phyloP scores from a whole-genome alignment of 1,284 basidiomycete genomes.

The Trametes polyzona region DNA sequence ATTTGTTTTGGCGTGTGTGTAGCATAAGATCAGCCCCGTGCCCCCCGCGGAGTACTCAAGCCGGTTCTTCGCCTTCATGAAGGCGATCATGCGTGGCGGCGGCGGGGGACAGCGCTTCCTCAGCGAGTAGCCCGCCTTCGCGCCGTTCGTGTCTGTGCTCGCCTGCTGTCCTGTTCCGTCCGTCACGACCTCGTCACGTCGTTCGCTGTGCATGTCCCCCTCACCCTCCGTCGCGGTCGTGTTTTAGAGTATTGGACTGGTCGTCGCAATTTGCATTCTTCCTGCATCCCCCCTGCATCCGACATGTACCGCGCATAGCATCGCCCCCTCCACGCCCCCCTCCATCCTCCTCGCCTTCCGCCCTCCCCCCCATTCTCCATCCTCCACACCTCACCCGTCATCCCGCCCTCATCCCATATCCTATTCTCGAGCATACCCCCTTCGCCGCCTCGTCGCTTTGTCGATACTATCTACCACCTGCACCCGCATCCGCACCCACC shows the following conservation, averaged over 20 bases:
- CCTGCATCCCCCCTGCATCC: background rate
- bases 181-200: background rate
- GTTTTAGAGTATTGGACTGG: slow-evolving; percentile 7
- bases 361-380: background rate
- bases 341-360: background rate
- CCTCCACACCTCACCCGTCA: background rate
- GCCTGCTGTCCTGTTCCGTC: background rate
- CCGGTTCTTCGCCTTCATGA: slow-evolving; percentile 88
- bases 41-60: slow-evolving; percentile 84
- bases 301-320: background rate
- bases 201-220: background rate
- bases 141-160: background rate
- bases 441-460: background rate
- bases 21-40: slow-evolving; percentile 95
- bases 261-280: background rate
- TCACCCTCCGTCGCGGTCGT: background rate
- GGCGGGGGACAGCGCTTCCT: slow-evolving; percentile 71
- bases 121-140: slow-evolving; percentile 33
- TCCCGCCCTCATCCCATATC: background rate
- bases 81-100: slow-evolving; percentile 84
- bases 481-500: no score
- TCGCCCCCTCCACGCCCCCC: background rate
- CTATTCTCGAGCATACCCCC: slow-evolving; percentile 14
- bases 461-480: no score
- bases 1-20: slow-evolving; percentile 19